A percentile compares a stretch with the other conserved stretches of the same genome.
phyloP scores from a whole-genome alignment of 352 stramenopile genomes.

The Discostella stelligera region DNA sequence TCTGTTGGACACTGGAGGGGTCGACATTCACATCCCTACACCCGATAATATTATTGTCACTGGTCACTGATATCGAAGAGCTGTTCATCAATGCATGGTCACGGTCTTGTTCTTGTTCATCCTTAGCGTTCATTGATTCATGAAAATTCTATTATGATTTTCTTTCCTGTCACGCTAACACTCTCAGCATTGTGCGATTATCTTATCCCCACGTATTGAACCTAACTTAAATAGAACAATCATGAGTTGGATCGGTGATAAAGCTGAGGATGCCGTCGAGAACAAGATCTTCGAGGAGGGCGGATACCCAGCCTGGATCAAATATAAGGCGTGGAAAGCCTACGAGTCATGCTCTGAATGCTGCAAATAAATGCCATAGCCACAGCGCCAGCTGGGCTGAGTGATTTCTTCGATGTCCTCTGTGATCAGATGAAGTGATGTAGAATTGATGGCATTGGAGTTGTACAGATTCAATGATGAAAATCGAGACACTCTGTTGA shows the following conservation, averaged over 20 bases:
- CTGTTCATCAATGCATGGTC: background rate
- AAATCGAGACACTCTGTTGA: background rate
- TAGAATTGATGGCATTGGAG: background rate
- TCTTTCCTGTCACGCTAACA: background rate
- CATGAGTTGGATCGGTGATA: conserved; percentile 29
- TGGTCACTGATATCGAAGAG: background rate
- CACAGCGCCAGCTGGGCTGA: background rate
- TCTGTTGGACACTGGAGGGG: too few species aligned
- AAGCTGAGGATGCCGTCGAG: conserved; percentile 27
- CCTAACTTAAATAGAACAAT: background rate
- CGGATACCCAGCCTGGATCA: conserved; percentile 21
- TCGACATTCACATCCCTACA: too few species aligned
- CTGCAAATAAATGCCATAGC: conserved; percentile 6
- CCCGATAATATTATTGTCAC: background rate
- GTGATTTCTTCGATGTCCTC: background rate
- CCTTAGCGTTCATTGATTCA: too few species aligned
- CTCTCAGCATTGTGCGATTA: background rate
- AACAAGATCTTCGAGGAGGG: conserved; percentile 27
- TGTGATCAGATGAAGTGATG: background rate
- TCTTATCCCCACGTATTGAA: background rate
- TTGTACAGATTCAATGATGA: background rate
- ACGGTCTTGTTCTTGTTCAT: too few species aligned
- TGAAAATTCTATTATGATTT: background rate
- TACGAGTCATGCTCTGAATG: conserved; percentile 11
- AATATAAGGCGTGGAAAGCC: conserved; percentile 28